Base-by-base conservation (phyloP, 2,329 filamentous ascomycete genomes). In the Epichloe coenophiala region DNA sequence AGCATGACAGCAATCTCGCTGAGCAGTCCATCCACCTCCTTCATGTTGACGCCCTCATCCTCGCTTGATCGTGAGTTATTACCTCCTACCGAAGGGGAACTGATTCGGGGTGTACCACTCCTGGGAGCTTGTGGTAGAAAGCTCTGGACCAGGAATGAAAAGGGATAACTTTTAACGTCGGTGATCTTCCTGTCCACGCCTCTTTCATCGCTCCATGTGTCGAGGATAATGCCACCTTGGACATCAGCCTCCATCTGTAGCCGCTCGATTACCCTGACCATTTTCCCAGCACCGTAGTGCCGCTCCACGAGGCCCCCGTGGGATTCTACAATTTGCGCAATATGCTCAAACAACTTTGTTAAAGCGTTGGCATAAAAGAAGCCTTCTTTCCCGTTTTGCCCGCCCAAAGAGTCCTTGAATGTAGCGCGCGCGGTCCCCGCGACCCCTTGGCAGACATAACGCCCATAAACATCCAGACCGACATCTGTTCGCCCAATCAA, bases 161-260 rank as follows among this genome's bases (percentile, higher is more conserved):
- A 98, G 1, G 93, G 90, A 63, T 98, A 98, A 50, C 90, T 95
- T 70, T 94, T 97, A 66, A 95, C 88, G 61, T 98, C 93, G 3
- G 87, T 97, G 54, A 98, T 73, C 62, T 85, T 88, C 59, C 91
- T 80, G 62, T 91, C 86, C 45, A 98, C 80, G 53, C 74, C 78
- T 53, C 89, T 79, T 62, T 97, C 91, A 56, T 98, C 93, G 50
- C 83, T 84, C 89, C 93, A 98, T 0, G 90, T 93, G 64, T 98
- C 93, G 48, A 98, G 73, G 52, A 98, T 83, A 58, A 97, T 95
- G 56, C 93, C 93, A 19, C 90, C 93, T 68, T 98, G 93, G 1
- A 95, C 84, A 67, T 98, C 93, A 2, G 89, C 93, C 69, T 98
- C 93, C 61, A 90, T 81, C 67, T 98, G 93, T 51, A 98, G 72